These are phyloP conservation scores for Thermomucor indicae-seudaticae DNA, from an alignment of 371 early-diverging fungal species.

Conservation along the genomic window DNA sequence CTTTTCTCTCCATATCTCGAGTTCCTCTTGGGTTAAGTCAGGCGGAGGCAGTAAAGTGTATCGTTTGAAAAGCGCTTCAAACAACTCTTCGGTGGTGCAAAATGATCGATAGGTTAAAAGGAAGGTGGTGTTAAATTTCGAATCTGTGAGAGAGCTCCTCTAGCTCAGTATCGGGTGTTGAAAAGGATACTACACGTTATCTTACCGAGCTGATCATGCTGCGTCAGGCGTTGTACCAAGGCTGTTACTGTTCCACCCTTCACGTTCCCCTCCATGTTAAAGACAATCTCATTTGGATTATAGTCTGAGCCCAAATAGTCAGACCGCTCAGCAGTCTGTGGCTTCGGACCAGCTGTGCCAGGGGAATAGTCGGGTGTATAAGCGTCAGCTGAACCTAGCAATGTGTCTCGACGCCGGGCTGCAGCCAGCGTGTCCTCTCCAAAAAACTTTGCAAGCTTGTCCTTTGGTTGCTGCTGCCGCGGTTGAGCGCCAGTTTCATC, in stretches of 20 bases:
- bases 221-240: constrained; percentile 83
- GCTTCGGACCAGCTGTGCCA: background rate
- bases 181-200: background rate
- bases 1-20: constrained; percentile 78
- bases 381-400: constrained; percentile 7
- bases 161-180: background rate
- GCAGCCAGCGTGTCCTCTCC: constrained; percentile 57
- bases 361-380: constrained; percentile 1
- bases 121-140: constrained; percentile 79
- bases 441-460: constrained; percentile 65
- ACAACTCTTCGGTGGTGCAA: constrained; percentile 68
- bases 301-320: constrained; percentile 79
- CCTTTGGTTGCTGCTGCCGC: constrained; percentile 11
- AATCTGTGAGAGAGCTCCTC: constrained; percentile 36
- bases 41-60: constrained; percentile 73
- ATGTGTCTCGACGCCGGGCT: constrained; percentile 28
- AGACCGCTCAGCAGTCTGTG: constrained; percentile 18
- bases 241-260: constrained; percentile 84
- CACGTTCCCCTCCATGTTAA: constrained; percentile 84
- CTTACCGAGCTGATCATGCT: constrained; percentile 75
- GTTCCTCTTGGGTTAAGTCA: constrained; percentile 61
- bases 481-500: too few relatives aligned
- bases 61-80: constrained; percentile 66
- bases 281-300: constrained; percentile 63
- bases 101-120: constrained; percentile 90